Evolutionary conservation across 768 basidiomycete genomes (phyloP).

Genomic region (Russula emetica): DNA sequence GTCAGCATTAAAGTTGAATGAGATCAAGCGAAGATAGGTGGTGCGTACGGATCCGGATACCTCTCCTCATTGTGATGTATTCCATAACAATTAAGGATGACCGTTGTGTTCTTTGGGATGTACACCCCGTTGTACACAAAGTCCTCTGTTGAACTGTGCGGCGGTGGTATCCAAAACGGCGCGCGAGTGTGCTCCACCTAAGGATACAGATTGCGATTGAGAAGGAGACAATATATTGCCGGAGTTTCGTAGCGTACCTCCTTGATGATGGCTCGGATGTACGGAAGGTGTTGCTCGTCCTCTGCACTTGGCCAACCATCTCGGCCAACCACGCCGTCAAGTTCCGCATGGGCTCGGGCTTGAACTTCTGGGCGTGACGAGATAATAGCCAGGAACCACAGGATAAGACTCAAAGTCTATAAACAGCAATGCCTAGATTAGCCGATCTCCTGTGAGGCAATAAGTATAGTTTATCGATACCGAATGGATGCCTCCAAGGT

Average conservation of each 20-base stretch:
- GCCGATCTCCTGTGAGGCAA: background rate
- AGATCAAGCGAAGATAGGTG: background rate
- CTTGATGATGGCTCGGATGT: slow-evolving; percentile 33
- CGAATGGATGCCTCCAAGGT: slow-evolving; percentile 38
- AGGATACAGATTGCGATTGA: background rate
- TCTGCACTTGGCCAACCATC: slow-evolving; percentile 29
- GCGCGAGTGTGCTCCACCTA: slow-evolving; percentile 30
- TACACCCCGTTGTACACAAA: slow-evolving; percentile 34
- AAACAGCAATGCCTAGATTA: slow-evolving; percentile 25
- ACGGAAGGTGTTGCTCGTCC: slow-evolving; percentile 31
- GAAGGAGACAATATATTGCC: background rate
- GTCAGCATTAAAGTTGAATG: background rate
- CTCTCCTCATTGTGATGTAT: slow-evolving; percentile 34
- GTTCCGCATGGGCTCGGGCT: slow-evolving; percentile 32
- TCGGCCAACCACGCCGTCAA: slow-evolving; percentile 31
- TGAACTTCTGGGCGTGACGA: slow-evolving; percentile 31
- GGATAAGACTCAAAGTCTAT: slow-evolving; percentile 37
- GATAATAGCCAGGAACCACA: slow-evolving; percentile 35
- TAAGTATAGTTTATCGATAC: slow-evolving; percentile 4
- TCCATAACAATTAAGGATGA: slow-evolving; percentile 32
- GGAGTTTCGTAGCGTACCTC: slow-evolving; percentile 25
- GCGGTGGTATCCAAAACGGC: slow-evolving; percentile 34
- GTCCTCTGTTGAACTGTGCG: slow-evolving; percentile 34
- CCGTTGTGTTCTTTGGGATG: slow-evolving; percentile 33
- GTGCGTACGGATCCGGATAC: slow-evolving; percentile 39